Evolutionary conservation across 768 basidiomycete genomes (phyloP).

Genomic region (Pulveroboletus sp.): DNA sequence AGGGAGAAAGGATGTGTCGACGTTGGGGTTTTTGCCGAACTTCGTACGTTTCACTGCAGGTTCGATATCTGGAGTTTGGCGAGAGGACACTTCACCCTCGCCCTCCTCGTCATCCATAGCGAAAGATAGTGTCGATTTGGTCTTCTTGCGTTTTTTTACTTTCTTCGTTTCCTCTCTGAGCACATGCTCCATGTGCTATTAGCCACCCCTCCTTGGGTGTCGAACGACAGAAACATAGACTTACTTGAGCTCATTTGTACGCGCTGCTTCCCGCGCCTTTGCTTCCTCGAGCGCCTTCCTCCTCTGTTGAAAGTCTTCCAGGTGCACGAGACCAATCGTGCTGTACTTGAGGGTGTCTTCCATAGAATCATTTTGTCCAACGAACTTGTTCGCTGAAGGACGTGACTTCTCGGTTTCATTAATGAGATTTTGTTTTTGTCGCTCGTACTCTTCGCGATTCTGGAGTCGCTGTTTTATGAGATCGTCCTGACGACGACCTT

Average conservation of each 20-base stretch:
- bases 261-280: constrained; percentile 83
- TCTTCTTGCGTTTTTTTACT: constrained; percentile 90
- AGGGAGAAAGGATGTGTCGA: constrained; percentile 97
- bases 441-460: constrained; percentile 76
- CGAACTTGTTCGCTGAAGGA: constrained; percentile 82
- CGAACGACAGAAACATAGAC: constrained; percentile 31
- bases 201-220: constrained; percentile 44
- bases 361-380: constrained; percentile 90
- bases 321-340: constrained; percentile 85
- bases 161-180: constrained; percentile 86
- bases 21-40: constrained; percentile 90
- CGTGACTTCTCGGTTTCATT: constrained; percentile 91
- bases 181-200: constrained; percentile 73
- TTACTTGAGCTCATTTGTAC: constrained; percentile 83
- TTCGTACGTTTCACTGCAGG: constrained; percentile 66
- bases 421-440: constrained; percentile 75
- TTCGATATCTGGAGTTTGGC: constrained; percentile 36
- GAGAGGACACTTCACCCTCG: constrained; percentile 36
- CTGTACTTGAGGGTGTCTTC: constrained; percentile 88
- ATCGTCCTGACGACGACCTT: constrained; percentile 83
- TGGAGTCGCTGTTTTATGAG: constrained; percentile 78
- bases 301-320: constrained; percentile 90
- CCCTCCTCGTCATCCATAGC: constrained; percentile 77
- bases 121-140: constrained; percentile 87
- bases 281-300: constrained; percentile 88